Evolutionary conservation across 306 rosid genomes (phyloP).

Genomic region (Glycine soja): DNA sequence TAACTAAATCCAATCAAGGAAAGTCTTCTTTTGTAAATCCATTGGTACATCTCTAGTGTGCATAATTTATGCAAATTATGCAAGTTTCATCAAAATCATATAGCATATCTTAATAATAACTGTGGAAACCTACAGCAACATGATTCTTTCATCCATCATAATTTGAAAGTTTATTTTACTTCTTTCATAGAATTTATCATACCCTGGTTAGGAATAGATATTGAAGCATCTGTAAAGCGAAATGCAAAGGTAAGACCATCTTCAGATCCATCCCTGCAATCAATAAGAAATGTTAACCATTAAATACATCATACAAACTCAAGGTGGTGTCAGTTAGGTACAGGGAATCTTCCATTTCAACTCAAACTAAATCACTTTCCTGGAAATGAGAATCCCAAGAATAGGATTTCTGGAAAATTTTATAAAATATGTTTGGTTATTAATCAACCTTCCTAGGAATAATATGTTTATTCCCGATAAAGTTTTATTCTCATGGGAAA

Average conservation of each 20-base stretch:
- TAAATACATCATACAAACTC: conserved; percentile 3
- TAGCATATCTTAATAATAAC: conserved; percentile 5
- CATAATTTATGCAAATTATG: background rate
- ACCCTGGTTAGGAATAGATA: conserved; percentile 92
- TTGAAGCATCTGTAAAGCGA: conserved; percentile 94
- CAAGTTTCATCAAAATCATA: conserved; percentile 24
- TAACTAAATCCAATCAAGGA: conserved; percentile 15
- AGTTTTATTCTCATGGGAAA: background rate
- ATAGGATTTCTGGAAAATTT: background rate
- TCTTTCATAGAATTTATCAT: conserved; percentile 44
- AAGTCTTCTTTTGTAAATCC: conserved; percentile 10
- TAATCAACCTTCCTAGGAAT: background rate
- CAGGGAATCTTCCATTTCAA: background rate
- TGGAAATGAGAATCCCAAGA: background rate
- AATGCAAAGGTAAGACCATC: conserved; percentile 98
- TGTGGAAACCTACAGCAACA: conserved; percentile 12
- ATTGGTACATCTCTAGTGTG: background rate
- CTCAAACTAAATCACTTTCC: background rate
- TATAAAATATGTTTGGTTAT: background rate
- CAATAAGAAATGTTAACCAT: conserved; percentile 40
- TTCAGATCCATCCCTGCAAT: conserved; percentile 81
- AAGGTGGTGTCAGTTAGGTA: background rate
- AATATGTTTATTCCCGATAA: background rate
- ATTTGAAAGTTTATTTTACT: conserved; percentile 21
- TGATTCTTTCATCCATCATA: background rate